These are phyloP conservation scores for Colletotrichum brevisporum DNA, from an alignment of 2,329 filamentous ascomycete genomes.

Conservation along the genomic window DNA sequence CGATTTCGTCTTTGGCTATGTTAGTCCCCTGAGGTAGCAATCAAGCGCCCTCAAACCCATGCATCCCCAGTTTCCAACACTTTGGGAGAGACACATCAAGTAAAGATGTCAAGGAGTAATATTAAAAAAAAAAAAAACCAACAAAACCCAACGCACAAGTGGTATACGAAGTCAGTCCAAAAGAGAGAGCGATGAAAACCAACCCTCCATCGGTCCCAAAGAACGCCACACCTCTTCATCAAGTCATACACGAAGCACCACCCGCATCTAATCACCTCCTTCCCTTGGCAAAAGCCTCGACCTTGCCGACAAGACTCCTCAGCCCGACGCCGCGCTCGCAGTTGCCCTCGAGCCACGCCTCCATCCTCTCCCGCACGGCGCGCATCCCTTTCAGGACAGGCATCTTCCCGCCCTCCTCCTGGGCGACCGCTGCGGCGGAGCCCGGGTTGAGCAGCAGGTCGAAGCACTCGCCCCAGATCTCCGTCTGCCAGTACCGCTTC, in stretches of 20 bases:
- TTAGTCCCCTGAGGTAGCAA: no score
- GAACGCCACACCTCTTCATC: conserved; percentile 16
- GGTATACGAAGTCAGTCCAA: no score
- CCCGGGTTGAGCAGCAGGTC: conserved; percentile 88
- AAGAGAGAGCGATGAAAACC: no score
- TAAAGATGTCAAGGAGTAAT: no score
- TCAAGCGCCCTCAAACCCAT: no score
- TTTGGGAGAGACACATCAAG: no score
- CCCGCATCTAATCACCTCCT: conserved; percentile 43
- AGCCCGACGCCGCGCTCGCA: conserved; percentile 85
- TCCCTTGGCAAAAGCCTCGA: conserved; percentile 65
- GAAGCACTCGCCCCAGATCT: conserved; percentile 89
- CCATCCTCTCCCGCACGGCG: conserved; percentile 82
- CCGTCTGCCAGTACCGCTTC: conserved; percentile 97
- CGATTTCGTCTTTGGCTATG: no score
- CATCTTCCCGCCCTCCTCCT: conserved; percentile 77
- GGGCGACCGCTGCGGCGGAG: conserved; percentile 72
- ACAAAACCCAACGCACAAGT: no score
- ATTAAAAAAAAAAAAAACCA: no score
- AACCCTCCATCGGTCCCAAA: no score
- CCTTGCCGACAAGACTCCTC: conserved; percentile 76
- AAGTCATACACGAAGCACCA: conserved; percentile 5
- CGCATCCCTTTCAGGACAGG: conserved; percentile 81
- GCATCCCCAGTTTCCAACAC: no score
- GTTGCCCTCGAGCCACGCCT: conserved; percentile 83